Conservation (phyloP, 768 basidiomycete genomes). For the Butyriboletus loyo region DNA sequence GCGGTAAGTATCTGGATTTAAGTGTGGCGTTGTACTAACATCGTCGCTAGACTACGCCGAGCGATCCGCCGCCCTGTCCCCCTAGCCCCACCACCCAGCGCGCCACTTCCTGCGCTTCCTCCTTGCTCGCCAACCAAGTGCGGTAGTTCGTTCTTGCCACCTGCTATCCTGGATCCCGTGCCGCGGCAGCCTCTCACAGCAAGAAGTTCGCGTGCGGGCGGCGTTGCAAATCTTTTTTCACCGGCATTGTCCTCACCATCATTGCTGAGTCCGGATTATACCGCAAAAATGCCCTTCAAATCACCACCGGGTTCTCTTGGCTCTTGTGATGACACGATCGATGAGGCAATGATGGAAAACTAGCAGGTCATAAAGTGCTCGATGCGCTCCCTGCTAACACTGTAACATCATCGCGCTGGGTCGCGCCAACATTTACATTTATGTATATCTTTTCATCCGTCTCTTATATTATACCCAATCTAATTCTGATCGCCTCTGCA, state of each 20-base stretch:
- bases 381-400: conserved; percentile 4
- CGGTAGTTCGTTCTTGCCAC: conserved; percentile 13
- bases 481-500: conserved; percentile 14
- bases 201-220: not conserved
- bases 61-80: conserved; percentile 32
- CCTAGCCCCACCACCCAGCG: conserved; percentile 25
- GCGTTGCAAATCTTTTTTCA: not conserved
- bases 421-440: conserved; percentile 1
- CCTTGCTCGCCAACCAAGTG: conserved; percentile 20
- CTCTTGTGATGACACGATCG: conserved; percentile 2
- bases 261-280: conserved; percentile 8
- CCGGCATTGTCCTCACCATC: conserved; percentile 1
- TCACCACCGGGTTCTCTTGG: conserved; percentile 5
- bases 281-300: conserved; percentile 9
- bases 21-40: not conserved
- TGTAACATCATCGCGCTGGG: conserved; percentile 13
- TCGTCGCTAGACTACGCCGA: conserved; percentile 38
- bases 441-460: not conserved
- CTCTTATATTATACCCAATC: conserved; percentile 12
- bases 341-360: conserved; percentile 23
- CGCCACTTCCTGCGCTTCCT: conserved; percentile 29
- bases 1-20: conserved; percentile 28
- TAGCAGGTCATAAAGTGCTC: conserved; percentile 8
- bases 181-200: conserved; percentile 20
- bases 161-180: conserved; percentile 15